phyloP scores from a whole-genome alignment of 768 basidiomycete species.

The Collybia sp. region DNA sequence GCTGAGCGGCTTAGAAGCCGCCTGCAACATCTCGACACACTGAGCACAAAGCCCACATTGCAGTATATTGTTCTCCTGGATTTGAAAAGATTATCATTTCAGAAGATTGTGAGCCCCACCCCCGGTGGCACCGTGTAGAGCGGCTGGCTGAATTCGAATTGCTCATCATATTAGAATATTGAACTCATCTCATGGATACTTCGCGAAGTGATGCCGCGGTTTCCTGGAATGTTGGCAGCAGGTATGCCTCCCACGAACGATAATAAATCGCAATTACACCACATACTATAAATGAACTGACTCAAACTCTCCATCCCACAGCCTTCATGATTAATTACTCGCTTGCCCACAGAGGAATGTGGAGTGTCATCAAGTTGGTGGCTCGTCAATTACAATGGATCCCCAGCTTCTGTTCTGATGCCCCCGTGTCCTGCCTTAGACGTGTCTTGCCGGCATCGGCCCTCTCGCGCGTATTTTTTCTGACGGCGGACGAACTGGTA shows the following conservation, averaged over 20 bases:
- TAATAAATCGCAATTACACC: conserved; percentile 5
- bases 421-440: conserved; percentile 26
- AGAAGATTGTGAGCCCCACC: conserved; percentile 43
- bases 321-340: conserved; percentile 73
- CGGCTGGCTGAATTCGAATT: conserved; percentile 6
- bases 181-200: conserved; percentile 63
- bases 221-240: conserved; percentile 74
- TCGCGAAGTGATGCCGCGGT: conserved; percentile 63
- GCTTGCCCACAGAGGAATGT: conserved; percentile 67
- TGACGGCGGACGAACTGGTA: conserved; percentile 49
- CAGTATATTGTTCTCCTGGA: conserved; percentile 72
- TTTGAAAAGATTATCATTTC: conserved; percentile 49
- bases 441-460: conserved; percentile 57
- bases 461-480: conserved; percentile 63
- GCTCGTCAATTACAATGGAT: neutral
- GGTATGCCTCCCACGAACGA: conserved; percentile 29
- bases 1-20: conserved; percentile 57
- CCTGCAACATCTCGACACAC: conserved; percentile 29
- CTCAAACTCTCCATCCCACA: conserved; percentile 14
- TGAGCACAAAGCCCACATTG: conserved; percentile 33
- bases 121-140: conserved; percentile 1
- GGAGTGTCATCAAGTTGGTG: conserved; percentile 61
- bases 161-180: conserved; percentile 39
- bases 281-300: neutral
- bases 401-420: conserved; percentile 5